phyloP scores from a whole-genome alignment of 2,329 filamentous ascomycete genomes.

The Penicillium hordei region DNA sequence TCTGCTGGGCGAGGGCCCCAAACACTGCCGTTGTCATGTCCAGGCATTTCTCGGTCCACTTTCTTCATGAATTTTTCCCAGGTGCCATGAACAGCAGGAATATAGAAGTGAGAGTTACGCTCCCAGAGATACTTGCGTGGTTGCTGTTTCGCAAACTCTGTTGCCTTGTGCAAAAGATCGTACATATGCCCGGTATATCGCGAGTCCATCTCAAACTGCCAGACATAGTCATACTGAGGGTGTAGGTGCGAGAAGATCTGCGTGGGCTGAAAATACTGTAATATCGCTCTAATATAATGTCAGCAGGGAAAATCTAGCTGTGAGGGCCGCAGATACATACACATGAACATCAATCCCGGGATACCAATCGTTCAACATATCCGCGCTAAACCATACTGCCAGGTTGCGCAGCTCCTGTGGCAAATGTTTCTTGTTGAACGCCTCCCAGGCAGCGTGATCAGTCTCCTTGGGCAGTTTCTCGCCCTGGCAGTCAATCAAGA shows the following conservation, averaged over 20 bases:
- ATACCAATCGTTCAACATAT: slow-evolving; percentile 14
- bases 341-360: slow-evolving; percentile 13
- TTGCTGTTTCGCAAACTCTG: slow-evolving; percentile 13
- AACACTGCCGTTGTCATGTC: not conserved
- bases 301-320: not conserved
- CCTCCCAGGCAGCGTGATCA: slow-evolving; percentile 3
- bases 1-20: slow-evolving; percentile 8
- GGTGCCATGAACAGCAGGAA: slow-evolving; percentile 11
- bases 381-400: slow-evolving; percentile 13
- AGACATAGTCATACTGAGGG: slow-evolving; percentile 16
- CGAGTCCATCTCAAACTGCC: slow-evolving; percentile 20
- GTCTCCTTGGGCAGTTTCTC: slow-evolving; percentile 58
- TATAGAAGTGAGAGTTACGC: slow-evolving; percentile 20
- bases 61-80: slow-evolving; percentile 12
- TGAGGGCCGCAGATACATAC: not conserved
- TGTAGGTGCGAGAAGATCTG: slow-evolving; percentile 16
- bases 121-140: slow-evolving; percentile 19
- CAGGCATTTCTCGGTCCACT: slow-evolving; percentile 7
- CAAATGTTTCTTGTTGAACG: slow-evolving; percentile 6
- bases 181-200: slow-evolving; percentile 17
- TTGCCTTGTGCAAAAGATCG: slow-evolving; percentile 10
- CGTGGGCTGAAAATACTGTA: slow-evolving; percentile 16
- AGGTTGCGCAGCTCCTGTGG: slow-evolving; percentile 12
- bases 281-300: slow-evolving; percentile 5
- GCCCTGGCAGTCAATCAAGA: slow-evolving; percentile 83